Conservation (phyloP, 2,329 filamentous ascomycete species). For the Chaetomium sp. region DNA sequence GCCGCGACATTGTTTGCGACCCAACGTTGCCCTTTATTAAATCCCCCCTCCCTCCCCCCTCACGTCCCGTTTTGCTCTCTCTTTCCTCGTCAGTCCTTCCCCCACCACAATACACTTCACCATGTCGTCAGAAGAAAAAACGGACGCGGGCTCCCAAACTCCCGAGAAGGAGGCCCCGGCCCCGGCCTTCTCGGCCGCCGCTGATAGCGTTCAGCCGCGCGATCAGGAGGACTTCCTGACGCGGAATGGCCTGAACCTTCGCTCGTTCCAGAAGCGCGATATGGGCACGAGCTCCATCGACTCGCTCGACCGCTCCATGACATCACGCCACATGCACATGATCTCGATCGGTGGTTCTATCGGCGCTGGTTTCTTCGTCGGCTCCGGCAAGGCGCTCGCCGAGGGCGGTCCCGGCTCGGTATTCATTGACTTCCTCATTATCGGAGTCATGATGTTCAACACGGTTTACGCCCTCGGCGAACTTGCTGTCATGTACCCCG, state of each 20-base stretch:
- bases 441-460: conserved; percentile 64
- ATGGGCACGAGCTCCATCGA: conserved; percentile 33
- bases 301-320: conserved; percentile 47
- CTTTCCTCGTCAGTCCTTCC: not conserved
- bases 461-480: conserved; percentile 64
- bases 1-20: conserved; percentile 13
- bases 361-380: conserved; percentile 65
- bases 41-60: not conserved
- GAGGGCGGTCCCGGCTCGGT: conserved; percentile 52
- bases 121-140: conserved; percentile 36
- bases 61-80: not conserved
- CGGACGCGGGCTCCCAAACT: conserved; percentile 16
- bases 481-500: conserved; percentile 62
- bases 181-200: conserved; percentile 25
- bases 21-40: not conserved
- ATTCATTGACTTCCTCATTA: conserved; percentile 55
- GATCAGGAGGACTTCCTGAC: conserved; percentile 41
- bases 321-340: conserved; percentile 62
- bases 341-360: conserved; percentile 65
- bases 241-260: conserved; percentile 46
- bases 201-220: conserved; percentile 10
- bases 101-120: conserved; percentile 1
- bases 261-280: conserved; percentile 47
- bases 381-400: conserved; percentile 57
- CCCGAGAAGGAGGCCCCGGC: conserved; percentile 30